Evolutionary conservation across 2,329 filamentous ascomycete species (phyloP).

Genomic region (Fusarium sp.): DNA sequence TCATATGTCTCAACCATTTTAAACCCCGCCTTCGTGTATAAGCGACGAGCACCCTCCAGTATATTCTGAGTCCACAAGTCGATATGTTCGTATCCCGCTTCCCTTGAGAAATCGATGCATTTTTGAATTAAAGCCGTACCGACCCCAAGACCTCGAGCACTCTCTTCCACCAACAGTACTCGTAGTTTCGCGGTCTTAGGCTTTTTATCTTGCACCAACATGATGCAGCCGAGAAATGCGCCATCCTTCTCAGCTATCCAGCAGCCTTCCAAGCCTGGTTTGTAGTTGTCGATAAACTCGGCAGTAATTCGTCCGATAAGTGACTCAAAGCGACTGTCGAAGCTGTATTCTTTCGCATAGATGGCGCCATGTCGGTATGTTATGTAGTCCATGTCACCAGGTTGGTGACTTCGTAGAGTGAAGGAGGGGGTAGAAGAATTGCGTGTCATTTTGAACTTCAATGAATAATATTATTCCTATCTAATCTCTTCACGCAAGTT

Average conservation of each 20-base stretch:
- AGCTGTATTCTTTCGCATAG: constrained; percentile 6
- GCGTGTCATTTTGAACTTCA: constrained; percentile 5
- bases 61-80: constrained; percentile 13
- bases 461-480: too few relatives aligned
- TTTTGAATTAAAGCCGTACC: constrained; percentile 6
- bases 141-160: constrained; percentile 2
- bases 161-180: constrained; percentile 12
- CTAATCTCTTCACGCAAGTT: too few relatives aligned
- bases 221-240: constrained; percentile 3
- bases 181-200: constrained; percentile 13
- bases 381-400: constrained; percentile 17
- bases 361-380: constrained; percentile 1
- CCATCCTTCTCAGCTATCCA: constrained; percentile 9
- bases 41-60: neutral
- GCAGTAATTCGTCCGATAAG: neutral
- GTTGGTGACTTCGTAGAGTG: neutral
- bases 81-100: neutral
- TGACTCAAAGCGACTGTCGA: neutral
- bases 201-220: constrained; percentile 8
- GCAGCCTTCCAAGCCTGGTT: neutral
- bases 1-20: neutral
- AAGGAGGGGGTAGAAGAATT: neutral
- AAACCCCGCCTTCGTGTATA: neutral
- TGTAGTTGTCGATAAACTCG: constrained; percentile 8
- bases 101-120: constrained; percentile 9